Base-by-base conservation (phyloP, 2,329 filamentous ascomycete species). In the Didymella segeticola region DNA sequence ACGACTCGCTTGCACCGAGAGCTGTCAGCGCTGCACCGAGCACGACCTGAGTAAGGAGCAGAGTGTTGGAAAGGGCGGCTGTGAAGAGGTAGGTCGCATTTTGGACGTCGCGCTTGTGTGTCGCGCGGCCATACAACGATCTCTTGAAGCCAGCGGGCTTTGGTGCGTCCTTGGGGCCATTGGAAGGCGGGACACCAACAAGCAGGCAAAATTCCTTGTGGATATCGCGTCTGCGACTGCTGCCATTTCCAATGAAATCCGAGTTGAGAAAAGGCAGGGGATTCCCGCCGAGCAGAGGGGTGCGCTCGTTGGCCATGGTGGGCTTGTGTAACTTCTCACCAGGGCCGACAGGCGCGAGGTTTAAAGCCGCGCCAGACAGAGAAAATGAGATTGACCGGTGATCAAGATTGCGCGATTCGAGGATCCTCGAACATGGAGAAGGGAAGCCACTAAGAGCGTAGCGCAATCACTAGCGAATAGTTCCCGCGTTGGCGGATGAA, bases 1-100 rank as follows among this genome's bases (percentile, higher is more conserved):
- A 71, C 2, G 66, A 67, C 41, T 71, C 62, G 27, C 63, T 68
- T 1, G 74, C 75, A 4, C 74, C 75, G 4, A 77, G 65, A 1
- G 64, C 75, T 0, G 75, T 78, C n/a, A 77, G 58, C 0, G 75
- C 68, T 4, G 74, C 75, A 9, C 73, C 75, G 11, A 77, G 68
- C 3, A 77, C 71, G n/a, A 77, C 69, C 50, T 77, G 75, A 0
- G 70, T 66, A 0, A 77, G 66, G 4, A 77, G 63, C 8, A 76
- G 61, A 0, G 69, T 70, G 49, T 77, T 77, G 20, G 68, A 72
- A 3, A 77, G 56, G 1, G 68, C 66, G 3, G 74, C 72, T 9
- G 74, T 74, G 54, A 77, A 67, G 9, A 68, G 42, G 47, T 77
- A 77, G 4, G 69, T 75, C 9, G 54, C 45, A 46, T 62, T 70